Evolutionary conservation across 1,284 basidiomycete species (phyloP), one percentile per base, ranked within the genome.

Genomic region (Grifola frondosa): DNA sequence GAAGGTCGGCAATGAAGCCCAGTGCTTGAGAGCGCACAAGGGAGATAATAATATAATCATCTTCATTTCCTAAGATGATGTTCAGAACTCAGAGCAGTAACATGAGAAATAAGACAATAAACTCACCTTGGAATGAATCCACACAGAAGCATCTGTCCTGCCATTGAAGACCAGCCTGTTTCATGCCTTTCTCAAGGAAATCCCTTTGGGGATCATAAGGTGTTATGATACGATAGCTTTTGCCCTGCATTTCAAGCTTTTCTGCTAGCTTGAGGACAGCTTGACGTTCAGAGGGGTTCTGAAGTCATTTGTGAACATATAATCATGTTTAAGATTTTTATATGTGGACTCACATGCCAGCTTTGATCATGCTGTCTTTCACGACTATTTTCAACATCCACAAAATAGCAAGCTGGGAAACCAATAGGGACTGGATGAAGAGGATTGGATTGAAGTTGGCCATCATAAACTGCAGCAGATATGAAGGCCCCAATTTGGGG

Each of bases 401-500:
- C 64, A 54, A 80, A 79, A 24, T 60, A 61, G 24, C 73, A 61
- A 33, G 67, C 71, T 16, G 48, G 49, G 7, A 40, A 40, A 5
- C 52, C 40, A 26, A 49, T 43, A 11, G 45, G 47, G 25, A 70
- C 56, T 3, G 39, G 25, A 50, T 78, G 74, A 2, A 52, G 26
- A 10, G 61, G 57, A 37, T 61, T 54, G 2, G 72, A 75, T 30
- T 54, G 54, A 10, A 79, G 65, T 32, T 64, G 60, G 2, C 63
- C 56, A 19, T 80, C 65, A 67, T 90, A 90, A 5, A 90, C 70
- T 45, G 68, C 66, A 34, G 72, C 54, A 20, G 85, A 88, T 36
- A 90, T 83, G 40, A 86, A 81, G 6, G 70, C 50, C n/a, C 86
- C 86, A 69, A 88, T 80, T 49, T 84, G 75, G 30, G 77, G 74